These are phyloP conservation scores for Sugiyamaella marilandica DNA, from an alignment of 805 yeast species.

Conservation along the genomic window DNA sequence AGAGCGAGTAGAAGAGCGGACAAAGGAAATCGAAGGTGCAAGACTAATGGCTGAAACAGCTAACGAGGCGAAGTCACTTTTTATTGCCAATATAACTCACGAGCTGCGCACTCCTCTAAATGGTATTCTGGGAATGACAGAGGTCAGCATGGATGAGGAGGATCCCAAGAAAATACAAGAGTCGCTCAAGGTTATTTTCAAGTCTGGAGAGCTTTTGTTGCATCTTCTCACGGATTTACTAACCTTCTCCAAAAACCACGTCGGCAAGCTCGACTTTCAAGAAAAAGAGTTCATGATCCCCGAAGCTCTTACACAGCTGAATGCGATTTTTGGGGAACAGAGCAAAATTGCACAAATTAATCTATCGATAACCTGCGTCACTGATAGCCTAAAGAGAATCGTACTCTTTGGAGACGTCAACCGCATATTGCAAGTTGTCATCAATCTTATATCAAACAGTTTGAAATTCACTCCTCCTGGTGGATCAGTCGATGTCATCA, in stretches of 20 bases:
- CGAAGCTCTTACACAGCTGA: constrained; percentile 80
- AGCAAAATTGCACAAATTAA: constrained; percentile 61
- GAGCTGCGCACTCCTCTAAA: constrained; percentile 93
- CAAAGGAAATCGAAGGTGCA: constrained; percentile 82
- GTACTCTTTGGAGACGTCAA: constrained; percentile 83
- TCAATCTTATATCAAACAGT: constrained; percentile 88
- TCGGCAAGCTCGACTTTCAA: constrained; percentile 78
- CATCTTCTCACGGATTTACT: constrained; percentile 87
- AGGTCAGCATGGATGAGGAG: constrained; percentile 83
- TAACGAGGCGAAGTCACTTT: constrained; percentile 92
- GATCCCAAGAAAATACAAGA: constrained; percentile 65
- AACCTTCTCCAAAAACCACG: constrained; percentile 87
- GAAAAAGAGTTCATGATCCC: constrained; percentile 71
- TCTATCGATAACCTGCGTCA: constrained; percentile 48
- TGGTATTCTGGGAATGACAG: constrained; percentile 94
- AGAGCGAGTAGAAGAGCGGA: constrained; percentile 80
- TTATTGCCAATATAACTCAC: constrained; percentile 87
- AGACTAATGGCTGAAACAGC: constrained; percentile 90
- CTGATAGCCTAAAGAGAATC: constrained; percentile 35
- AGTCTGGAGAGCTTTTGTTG: constrained; percentile 84
- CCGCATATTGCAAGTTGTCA: constrained; percentile 83
- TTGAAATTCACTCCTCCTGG: constrained; percentile 89
- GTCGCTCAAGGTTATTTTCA: constrained; percentile 73
- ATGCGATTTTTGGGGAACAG: constrained; percentile 67
- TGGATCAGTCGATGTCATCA: constrained; percentile 39